These are phyloP conservation scores for Camellia japonica DNA, from an alignment of 148 eudicot species.

Conservation along the genomic window DNA sequence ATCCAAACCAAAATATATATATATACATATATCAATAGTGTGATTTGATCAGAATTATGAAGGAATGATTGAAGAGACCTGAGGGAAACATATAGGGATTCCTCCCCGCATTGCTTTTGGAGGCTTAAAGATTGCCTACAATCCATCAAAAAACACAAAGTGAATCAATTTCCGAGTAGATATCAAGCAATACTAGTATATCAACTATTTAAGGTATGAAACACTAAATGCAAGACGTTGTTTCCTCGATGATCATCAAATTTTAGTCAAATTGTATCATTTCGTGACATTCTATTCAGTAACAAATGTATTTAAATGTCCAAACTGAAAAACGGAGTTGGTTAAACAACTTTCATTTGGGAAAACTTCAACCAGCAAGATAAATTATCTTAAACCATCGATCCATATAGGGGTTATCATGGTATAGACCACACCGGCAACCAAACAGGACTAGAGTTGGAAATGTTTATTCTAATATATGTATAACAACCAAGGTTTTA, in stretches of 20 bases:
- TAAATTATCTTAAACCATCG: too few species aligned
- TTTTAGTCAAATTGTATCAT: background rate
- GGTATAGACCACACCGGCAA: too few species aligned
- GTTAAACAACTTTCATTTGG: too few species aligned
- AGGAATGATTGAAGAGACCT: constrained; percentile 49
- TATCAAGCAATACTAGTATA: background rate
- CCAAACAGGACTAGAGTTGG: too few species aligned
- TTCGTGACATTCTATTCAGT: background rate
- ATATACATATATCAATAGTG: background rate
- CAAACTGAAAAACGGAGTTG: too few species aligned
- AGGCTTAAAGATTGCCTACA: constrained; percentile 70
- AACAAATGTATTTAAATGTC: too few species aligned
- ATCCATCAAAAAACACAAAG: background rate
- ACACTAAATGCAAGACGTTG: background rate
- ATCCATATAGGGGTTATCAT: too few species aligned
- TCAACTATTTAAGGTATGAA: background rate
- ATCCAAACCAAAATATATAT: background rate
- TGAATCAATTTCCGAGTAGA: too few species aligned
- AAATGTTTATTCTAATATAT: background rate
- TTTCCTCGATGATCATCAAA: background rate
- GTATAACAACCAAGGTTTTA: background rate
- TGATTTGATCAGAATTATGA: constrained; percentile 1
- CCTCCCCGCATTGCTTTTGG: constrained; percentile 92
- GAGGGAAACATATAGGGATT: constrained; percentile 86
- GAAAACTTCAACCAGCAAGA: too few species aligned